A percentile compares a stretch with the other conserved stretches of the same genome.
phyloP scores from a whole-genome alignment of 805 yeast species.

The Cyberlindnera americana region DNA sequence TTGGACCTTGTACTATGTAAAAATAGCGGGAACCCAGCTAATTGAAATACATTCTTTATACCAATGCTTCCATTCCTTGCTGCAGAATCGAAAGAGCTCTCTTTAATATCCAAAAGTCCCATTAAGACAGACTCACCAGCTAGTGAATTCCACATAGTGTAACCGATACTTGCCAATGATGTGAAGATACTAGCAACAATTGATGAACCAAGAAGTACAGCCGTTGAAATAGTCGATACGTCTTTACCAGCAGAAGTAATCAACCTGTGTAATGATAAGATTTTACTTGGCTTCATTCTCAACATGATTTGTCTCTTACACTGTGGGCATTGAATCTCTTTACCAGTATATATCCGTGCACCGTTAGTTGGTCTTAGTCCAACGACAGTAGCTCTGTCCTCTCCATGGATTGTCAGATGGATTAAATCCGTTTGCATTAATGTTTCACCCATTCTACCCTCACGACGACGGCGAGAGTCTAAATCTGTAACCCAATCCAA shows the following conservation, averaged over 20 bases:
- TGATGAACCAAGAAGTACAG: not conserved
- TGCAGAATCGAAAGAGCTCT: slow-evolving; percentile 16
- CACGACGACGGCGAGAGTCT: slow-evolving; percentile 2
- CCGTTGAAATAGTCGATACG: not conserved
- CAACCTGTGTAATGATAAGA: slow-evolving; percentile 4
- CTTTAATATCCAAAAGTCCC: slow-evolving; percentile 27
- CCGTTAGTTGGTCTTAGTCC: slow-evolving; percentile 6
- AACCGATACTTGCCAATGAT: slow-evolving; percentile 19
- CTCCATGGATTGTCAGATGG: not conserved
- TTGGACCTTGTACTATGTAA: slow-evolving; percentile 25
- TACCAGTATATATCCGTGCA: slow-evolving; percentile 2
- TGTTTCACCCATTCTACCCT: not conserved
- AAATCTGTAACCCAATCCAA: slow-evolving; percentile 12
- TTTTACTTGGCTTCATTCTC: slow-evolving; percentile 9
- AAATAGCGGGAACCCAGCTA: slow-evolving; percentile 32
- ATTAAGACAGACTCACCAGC: slow-evolving; percentile 33
- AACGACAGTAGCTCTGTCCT: not conserved
- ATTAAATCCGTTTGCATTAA: not conserved
- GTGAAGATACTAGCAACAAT: not conserved
- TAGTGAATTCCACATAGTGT: slow-evolving; percentile 25
- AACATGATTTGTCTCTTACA: slow-evolving; percentile 9
- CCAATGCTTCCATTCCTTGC: slow-evolving; percentile 10
- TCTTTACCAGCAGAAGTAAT: not conserved
- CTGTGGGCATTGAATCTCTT: slow-evolving; percentile 12
- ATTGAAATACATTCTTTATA: slow-evolving; percentile 14